Percentiles rank a stretch among this genome's conserved stretches.
phyloP scores from a whole-genome alignment of 129 eudicot genomes.

The Escallonia rubra region DNA sequence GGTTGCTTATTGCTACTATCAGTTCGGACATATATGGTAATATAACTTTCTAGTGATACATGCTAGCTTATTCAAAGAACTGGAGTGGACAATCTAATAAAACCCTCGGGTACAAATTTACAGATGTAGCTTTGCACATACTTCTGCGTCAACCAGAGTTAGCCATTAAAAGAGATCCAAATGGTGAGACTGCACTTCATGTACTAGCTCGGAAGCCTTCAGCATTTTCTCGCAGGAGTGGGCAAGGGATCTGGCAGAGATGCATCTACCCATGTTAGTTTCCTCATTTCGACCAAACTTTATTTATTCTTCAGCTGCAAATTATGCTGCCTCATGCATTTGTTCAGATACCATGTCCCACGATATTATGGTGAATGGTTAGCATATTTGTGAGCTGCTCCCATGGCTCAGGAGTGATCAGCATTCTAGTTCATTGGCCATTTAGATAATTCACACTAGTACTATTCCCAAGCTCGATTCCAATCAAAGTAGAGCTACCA shows the following conservation, averaged over 20 bases:
- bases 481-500: no score
- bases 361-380: no score
- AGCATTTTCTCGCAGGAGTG: slow-evolving; percentile 14
- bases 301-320: neutral
- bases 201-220: slow-evolving; percentile 35
- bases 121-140: slow-evolving; percentile 41
- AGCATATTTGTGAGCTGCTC: no score
- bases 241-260: slow-evolving; percentile 3
- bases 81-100: neutral
- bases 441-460: no score
- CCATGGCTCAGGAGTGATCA: no score
- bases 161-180: slow-evolving; percentile 22
- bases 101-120: neutral
- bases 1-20: slow-evolving; percentile 11
- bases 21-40: slow-evolving; percentile 32
- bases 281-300: neutral
- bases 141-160: slow-evolving; percentile 15
- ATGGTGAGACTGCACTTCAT: slow-evolving; percentile 29
- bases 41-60: neutral
- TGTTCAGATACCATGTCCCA: no score
- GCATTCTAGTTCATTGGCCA: no score
- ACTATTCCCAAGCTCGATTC: no score
- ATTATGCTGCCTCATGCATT: no score
- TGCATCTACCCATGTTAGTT: slow-evolving; percentile 6
- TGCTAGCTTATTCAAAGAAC: neutral